These are phyloP conservation scores for Phytopythium oedochilum DNA, from an alignment of 352 stramenopile genomes.

Conservation along the genomic window DNA sequence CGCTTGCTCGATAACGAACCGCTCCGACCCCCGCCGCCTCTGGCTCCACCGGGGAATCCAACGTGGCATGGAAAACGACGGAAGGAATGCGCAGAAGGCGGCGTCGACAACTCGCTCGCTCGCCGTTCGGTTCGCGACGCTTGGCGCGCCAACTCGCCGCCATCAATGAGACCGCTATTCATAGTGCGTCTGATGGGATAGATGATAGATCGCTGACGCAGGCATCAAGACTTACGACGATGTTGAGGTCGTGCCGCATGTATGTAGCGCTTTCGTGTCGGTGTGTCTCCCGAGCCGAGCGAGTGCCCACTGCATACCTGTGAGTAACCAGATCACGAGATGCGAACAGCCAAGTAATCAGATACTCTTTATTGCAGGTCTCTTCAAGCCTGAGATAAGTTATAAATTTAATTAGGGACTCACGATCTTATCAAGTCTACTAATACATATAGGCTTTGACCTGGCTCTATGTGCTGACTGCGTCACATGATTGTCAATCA, in stretches of 20 bases:
- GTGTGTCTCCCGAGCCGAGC: no score
- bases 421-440: not conserved
- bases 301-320: no score
- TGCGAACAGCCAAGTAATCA: slow-evolving; percentile 4
- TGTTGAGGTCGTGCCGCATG: no score
- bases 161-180: not conserved
- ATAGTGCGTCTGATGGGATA: no score
- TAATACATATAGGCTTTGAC: not conserved
- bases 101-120: not conserved
- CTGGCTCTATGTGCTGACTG: not conserved
- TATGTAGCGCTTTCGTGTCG: no score
- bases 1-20: not conserved
- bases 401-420: not conserved
- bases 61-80: not conserved
- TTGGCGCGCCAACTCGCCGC: not conserved
- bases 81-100: not conserved
- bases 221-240: not conserved
- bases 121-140: not conserved
- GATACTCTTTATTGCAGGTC: not conserved
- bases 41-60: not conserved
- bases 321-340: not conserved
- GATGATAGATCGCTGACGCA: no score
- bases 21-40: not conserved
- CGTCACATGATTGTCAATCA: slow-evolving; percentile 4
- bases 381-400: not conserved